Conservation (phyloP, 306 rosid species). For the Vigna hirtella region DNA sequence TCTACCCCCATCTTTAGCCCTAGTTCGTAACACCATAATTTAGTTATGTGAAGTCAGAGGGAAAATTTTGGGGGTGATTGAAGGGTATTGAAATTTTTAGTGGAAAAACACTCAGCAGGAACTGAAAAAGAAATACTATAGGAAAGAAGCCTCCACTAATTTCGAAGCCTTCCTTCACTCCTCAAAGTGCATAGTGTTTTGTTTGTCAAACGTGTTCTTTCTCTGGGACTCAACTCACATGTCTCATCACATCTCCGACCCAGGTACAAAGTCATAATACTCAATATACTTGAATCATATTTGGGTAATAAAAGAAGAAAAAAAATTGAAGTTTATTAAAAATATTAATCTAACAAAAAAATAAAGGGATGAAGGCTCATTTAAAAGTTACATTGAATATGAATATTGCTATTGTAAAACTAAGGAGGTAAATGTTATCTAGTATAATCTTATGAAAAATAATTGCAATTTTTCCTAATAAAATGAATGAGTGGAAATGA, state of each 20-base stretch:
- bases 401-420: too few species aligned
- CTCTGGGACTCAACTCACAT: conserved; percentile 27
- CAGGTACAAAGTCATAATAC: background rate
- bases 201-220: too few species aligned
- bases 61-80: conserved; percentile 9
- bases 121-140: conserved; percentile 21
- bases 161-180: conserved; percentile 14
- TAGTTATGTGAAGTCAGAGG: background rate
- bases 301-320: background rate
- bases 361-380: too few species aligned
- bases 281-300: background rate
- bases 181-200: conserved; percentile 1
- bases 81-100: background rate
- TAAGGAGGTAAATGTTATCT: too few species aligned
- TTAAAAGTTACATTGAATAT: too few species aligned
- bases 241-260: background rate
- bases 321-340: too few species aligned
- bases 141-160: conserved; percentile 16
- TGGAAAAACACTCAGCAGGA: conserved; percentile 12
- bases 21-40: background rate
- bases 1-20: background rate
- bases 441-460: too few species aligned
- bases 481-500: too few species aligned
- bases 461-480: too few species aligned
- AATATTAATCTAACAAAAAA: too few species aligned